phyloP scores from a whole-genome alignment of 139 green algal genomes.

The Picochlorum sp. region DNA sequence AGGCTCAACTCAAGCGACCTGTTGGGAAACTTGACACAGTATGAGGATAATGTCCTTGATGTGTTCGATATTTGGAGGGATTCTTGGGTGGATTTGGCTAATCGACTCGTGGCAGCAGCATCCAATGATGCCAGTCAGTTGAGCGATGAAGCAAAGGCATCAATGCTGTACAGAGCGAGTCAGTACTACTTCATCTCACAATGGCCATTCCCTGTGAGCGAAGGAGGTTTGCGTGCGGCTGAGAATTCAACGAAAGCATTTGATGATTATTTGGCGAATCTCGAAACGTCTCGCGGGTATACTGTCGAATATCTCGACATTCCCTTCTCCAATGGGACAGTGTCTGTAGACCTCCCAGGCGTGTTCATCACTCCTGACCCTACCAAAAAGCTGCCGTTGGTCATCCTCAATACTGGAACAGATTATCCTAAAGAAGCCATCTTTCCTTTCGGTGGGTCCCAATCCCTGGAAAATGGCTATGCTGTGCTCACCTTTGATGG shows the following conservation, averaged over 20 bases:
- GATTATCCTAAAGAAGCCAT: conserved; percentile 4
- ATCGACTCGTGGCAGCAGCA: background rate
- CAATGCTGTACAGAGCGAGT: conserved; percentile 2
- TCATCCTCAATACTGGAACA: background rate
- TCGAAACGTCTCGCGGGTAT: background rate
- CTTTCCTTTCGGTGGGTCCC: background rate
- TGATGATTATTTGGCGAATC: background rate
- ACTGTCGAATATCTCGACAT: background rate
- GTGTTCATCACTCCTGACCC: background rate
- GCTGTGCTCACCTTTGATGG: background rate
- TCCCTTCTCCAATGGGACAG: background rate
- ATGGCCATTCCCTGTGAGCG: conserved; percentile 4
- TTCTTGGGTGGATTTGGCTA: background rate
- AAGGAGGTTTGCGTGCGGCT: background rate
- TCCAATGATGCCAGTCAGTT: background rate
- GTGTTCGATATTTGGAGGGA: background rate
- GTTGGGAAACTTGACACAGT: background rate
- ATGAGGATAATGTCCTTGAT: background rate
- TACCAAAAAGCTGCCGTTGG: background rate
- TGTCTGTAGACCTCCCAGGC: background rate
- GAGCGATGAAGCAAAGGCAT: background rate
- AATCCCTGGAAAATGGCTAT: background rate
- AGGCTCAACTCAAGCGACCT: background rate
- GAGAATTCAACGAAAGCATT: background rate
- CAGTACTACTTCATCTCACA: conserved; percentile 3